Evolutionary conservation across 768 basidiomycete genomes (phyloP), one percentile per base, ranked within the genome.

Genomic region (Mycena alexandri): DNA sequence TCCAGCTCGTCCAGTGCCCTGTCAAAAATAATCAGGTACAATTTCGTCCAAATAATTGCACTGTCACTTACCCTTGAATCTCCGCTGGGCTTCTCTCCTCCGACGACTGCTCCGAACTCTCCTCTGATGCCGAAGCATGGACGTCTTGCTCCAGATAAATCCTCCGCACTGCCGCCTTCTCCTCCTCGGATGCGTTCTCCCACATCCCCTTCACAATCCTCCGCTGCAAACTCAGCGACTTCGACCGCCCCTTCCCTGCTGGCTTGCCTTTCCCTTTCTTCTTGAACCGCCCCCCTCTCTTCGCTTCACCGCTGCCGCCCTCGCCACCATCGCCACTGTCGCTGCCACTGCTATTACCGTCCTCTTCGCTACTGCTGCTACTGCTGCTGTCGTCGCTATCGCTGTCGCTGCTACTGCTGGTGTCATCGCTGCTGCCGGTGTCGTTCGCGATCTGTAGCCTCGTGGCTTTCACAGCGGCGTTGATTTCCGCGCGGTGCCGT

Each of bases 1-100:
- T 42, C 25, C 0, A 63, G 7, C 53, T 63, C 41, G 21, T 63
- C 44, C 8, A 55, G 22, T 24, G 44, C 62, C 14, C 53, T 63
- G 53, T 17, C 34, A n/a, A 5, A 56, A 36, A 17, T 17, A 8
- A 50, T 25, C 9, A 25, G 24, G 4, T n/a, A 6, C 5, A 3
- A n/a, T n/a, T n/a, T n/a, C 46, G 14, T n/a, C 10, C 6, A 47
- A 47, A 21, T 6, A 50, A 12, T 25, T 13, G 14, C 24, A 6
- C 5, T 6, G 11, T 33, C 4, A 47, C 52, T 7, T 14, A 60
- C 58, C 13, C 13, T 44, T 60, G 58, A 10, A 60, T 60, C 19
- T 60, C 58, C 46, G 33, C 24, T 8, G 58, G 58, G 19, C 46
- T 48, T n/a, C 34, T 16, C 22, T 47, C 58, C 19, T 21, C 29